Evolutionary conservation across 208 protist genomes (phyloP).

Genomic region (Trypanosoma conorhini): DNA sequence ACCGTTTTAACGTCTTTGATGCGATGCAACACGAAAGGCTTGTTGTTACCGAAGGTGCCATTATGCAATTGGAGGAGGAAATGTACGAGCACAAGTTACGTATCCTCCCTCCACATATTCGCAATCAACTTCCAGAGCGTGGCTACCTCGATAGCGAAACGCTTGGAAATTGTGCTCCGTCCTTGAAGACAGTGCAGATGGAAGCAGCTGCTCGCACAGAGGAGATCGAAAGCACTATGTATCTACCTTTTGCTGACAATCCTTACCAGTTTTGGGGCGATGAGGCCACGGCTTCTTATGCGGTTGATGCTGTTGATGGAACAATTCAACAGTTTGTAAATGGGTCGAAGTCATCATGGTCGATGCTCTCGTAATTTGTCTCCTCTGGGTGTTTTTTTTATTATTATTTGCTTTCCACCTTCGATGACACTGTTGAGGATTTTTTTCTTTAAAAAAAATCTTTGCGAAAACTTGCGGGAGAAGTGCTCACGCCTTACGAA

Average conservation of each 20-base stretch:
- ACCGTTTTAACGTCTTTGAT: slow-evolving; percentile 92
- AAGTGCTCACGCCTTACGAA: too few relatives aligned
- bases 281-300: slow-evolving; percentile 76
- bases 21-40: slow-evolving; percentile 79
- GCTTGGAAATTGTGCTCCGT: slow-evolving; percentile 69
- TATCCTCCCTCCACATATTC: slow-evolving; percentile 87
- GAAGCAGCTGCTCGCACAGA: slow-evolving; percentile 85
- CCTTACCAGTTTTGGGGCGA: slow-evolving; percentile 87
- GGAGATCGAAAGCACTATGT: slow-evolving; percentile 81
- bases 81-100: slow-evolving; percentile 85
- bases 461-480: too few relatives aligned
- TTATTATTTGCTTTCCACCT: background rate
- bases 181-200: slow-evolving; percentile 76
- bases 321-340: slow-evolving; percentile 71
- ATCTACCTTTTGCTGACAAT: slow-evolving; percentile 78
- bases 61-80: slow-evolving; percentile 89
- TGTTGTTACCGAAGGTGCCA: slow-evolving; percentile 89
- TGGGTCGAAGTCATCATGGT: slow-evolving; percentile 77
- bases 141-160: slow-evolving; percentile 70
- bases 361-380: slow-evolving; percentile 65
- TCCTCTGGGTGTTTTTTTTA: background rate
- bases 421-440: slow-evolving; percentile 1
- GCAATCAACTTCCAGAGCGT: slow-evolving; percentile 79
- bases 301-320: slow-evolving; percentile 81
- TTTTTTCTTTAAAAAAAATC: slow-evolving; percentile 6